These are phyloP conservation scores for Leccinum boreale DNA, from an alignment of 768 basidiomycete species.

Conservation along the genomic window DNA sequence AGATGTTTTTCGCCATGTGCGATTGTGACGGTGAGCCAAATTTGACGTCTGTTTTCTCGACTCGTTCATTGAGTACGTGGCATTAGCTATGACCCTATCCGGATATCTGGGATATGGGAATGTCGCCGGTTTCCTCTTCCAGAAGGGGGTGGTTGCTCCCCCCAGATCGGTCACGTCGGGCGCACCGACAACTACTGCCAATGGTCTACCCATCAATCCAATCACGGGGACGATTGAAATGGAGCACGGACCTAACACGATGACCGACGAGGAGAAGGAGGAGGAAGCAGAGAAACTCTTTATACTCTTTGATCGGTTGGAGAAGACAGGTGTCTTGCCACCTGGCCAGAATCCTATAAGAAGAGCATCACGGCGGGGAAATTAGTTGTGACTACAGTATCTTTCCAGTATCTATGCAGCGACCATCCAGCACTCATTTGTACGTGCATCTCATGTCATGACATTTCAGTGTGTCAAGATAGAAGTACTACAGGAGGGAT, in stretches of 20 bases:
- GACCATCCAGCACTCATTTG: not conserved
- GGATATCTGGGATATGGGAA: slow-evolving; percentile 91
- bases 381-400: slow-evolving; percentile 1
- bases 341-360: slow-evolving; percentile 69
- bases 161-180: slow-evolving; percentile 30
- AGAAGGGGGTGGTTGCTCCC: slow-evolving; percentile 80
- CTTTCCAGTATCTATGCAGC: not conserved
- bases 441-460: not conserved
- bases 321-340: slow-evolving; percentile 67
- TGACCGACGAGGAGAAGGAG: slow-evolving; percentile 97
- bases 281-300: slow-evolving; percentile 89
- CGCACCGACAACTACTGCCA: slow-evolving; percentile 32
- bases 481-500: not conserved
- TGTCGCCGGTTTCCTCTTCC: slow-evolving; percentile 91
- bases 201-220: slow-evolving; percentile 63
- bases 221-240: slow-evolving; percentile 74
- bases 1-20: slow-evolving; percentile 82
- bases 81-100: slow-evolving; percentile 63
- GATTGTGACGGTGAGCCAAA: slow-evolving; percentile 61
- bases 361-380: slow-evolving; percentile 50
- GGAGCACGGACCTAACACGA: slow-evolving; percentile 44
- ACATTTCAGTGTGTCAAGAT: not conserved
- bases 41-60: not conserved
- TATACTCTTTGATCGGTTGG: slow-evolving; percentile 85
- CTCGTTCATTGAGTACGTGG: not conserved